A percentile compares a stretch with the other conserved stretches of the same genome.
phyloP scores from a whole-genome alignment of 2,329 filamentous ascomycete species.

The Xylaria sp. region DNA sequence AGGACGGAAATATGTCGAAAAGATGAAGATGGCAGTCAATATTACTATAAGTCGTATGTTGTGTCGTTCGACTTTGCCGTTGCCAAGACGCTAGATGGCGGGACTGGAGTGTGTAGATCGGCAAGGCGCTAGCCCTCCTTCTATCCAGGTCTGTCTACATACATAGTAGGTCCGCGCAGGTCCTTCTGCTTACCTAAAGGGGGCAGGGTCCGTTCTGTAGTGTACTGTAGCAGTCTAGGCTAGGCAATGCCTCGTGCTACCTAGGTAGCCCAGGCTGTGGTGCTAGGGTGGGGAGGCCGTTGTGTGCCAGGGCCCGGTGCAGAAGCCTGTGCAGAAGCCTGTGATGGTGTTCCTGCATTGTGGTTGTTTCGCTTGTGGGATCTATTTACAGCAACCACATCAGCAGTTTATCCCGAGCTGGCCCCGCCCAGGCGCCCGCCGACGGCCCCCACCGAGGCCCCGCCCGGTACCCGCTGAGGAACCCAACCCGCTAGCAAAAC shows the following conservation, averaged over 20 bases:
- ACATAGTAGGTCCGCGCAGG: too few relatives aligned
- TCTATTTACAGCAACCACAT: slow-evolving; percentile 21
- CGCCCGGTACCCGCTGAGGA: too few relatives aligned
- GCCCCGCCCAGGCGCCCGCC: not conserved
- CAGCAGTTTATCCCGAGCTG: slow-evolving; percentile 15
- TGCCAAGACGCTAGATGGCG: slow-evolving; percentile 6
- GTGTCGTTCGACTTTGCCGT: slow-evolving; percentile 20
- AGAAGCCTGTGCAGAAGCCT: too few relatives aligned
- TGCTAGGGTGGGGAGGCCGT: not conserved
- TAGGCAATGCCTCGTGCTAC: not conserved
- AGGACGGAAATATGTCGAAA: slow-evolving; percentile 8
- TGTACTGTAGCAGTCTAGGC: too few relatives aligned
- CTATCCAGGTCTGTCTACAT: too few relatives aligned
- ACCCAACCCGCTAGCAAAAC: too few relatives aligned
- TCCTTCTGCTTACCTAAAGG: not conserved
- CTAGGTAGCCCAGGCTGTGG: not conserved
- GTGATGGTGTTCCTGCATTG: not conserved
- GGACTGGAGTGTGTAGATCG: slow-evolving; percentile 1
- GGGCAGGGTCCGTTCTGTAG: too few relatives aligned
- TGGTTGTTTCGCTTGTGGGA: slow-evolving; percentile 6
- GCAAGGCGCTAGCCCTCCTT: not conserved
- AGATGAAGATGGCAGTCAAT: slow-evolving; percentile 5
- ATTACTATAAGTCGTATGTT: slow-evolving; percentile 26
- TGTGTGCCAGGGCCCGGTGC: not conserved
- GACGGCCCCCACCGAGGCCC: too few relatives aligned